Evolutionary conservation across 352 stramenopile genomes (phyloP), one percentile per base, ranked within the genome.

Genomic region (Thraustochytrium sp.): DNA sequence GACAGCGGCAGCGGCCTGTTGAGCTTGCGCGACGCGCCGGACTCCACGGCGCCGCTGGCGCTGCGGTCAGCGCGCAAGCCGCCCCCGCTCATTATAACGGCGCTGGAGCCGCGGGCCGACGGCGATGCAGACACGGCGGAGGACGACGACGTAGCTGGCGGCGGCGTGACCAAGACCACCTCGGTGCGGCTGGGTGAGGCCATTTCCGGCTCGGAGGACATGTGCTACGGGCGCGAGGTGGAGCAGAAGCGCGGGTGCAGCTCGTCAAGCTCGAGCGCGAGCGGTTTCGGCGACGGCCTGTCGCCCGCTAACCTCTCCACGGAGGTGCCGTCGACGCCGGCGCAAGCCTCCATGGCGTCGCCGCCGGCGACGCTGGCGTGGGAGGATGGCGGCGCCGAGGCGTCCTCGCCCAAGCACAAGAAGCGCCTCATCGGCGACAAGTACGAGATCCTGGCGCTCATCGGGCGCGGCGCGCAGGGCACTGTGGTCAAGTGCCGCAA

Each of bases 401-500:
- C 42, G 26, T 13, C 59, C 36, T 55, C 59, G n/a, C 59, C 16
- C 0, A 37, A 18, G 11, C 11, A 16, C 11, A 80, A 53, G 68
- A 76, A 34, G 18, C 68, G 23, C 42, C 76, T 46, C 2, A 80
- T 64, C 48, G 53, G 48, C 38, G 65, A 62, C 51, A 64, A 80
- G n/a, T 80, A 63, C 8, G 48, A 80, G 68, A 31, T 80, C n/a
- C 23, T 80, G 16, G n/a, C 31, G 53, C 26, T 80, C 4, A 46
- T 80, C 34, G 68, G 68, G 13, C 48, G 68, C 18, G 68, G 68
- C 1, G 31, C 68, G 3, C 68, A 80, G 42, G 68, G 68, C 16
- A 80, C 68, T 11, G 68, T 80, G 5, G 23, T 75, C 4, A 80
- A 80, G 31, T 80, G 68, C 26, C 13, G 40, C 3, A 42, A 90